Evolutionary conservation across 2,329 filamentous ascomycete species (phyloP), one percentile per base, ranked within the genome.

Genomic region (Lasiodiplodia sp.): DNA sequence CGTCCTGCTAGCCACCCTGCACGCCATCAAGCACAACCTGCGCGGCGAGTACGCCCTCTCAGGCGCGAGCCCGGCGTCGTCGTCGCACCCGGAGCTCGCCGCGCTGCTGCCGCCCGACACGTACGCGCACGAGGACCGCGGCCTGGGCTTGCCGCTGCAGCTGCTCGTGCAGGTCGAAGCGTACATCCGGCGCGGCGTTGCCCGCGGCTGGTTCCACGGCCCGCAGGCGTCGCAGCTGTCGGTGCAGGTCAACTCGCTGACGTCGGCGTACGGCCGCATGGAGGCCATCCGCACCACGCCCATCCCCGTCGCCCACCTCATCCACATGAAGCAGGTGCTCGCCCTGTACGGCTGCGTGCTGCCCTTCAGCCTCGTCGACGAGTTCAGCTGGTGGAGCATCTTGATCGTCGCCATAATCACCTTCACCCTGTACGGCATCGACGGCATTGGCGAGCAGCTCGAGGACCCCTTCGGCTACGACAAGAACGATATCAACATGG

Each of bases 401-500:
- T 83, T 86, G 1, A 84, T 90, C 34, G 86, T 88, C 0, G 84
- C 83, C 1, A 82, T 90, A 14, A 84, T 90, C 4, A 84, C 85
- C 3, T 90, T 91, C 72, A 90, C 88, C 0, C 79, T 90, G 2
- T 90, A 91, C 70, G 87, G 87, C 0, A 89, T 89, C 31, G 87
- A 89, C 70, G 88, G 87, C 1, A 90, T 90, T 67, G 88, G 87
- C 12, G 84, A 83, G 3, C 88, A 89, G 75, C 79, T 90, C 1
- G 88, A 91, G 74, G 88, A 91, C 74, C 88, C 88, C 1, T 90
- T 91, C 74, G 88, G 88, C 2, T 88, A 88, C 68, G 88, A 89
- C 71, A 84, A 85, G 73, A 89, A 89, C 68, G 88, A 90, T 74
- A 90, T 91, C 77, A 89, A 89, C 74, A 88, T 90, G 84, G 88